Percentiles rank a stretch among this genome's conserved stretches.
These are phyloP conservation scores for Penicillium sp. DNA, from an alignment of 2,329 filamentous ascomycete genomes.

Conservation along the genomic window DNA sequence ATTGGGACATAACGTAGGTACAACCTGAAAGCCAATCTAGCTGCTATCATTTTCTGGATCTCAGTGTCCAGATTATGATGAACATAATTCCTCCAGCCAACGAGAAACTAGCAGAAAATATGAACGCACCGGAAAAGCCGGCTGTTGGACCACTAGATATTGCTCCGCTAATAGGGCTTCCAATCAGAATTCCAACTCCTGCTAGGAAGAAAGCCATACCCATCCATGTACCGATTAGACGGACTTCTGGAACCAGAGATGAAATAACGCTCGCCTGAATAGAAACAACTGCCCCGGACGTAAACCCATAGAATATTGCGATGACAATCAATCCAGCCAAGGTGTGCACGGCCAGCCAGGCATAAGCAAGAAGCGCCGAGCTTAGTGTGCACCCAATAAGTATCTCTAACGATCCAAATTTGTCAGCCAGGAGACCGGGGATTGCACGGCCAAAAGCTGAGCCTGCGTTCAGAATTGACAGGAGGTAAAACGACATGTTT, in stretches of 20 bases:
- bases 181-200: constrained; percentile 22
- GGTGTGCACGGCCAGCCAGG: constrained; percentile 40
- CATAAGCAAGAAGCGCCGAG: constrained; percentile 38
- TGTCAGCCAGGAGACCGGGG: constrained; percentile 58
- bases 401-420: constrained; percentile 54
- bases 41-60: too few relatives aligned
- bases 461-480: constrained; percentile 64
- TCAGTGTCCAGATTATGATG: background rate
- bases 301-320: constrained; percentile 45
- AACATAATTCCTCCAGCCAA: background rate
- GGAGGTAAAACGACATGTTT: constrained; percentile 52
- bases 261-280: constrained; percentile 36
- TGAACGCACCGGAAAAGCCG: background rate
- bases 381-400: constrained; percentile 37
- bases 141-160: background rate
- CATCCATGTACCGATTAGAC: constrained; percentile 38
- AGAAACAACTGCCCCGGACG: constrained; percentile 31
- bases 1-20: too few relatives aligned
- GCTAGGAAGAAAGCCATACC: constrained; percentile 36
- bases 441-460: constrained; percentile 57
- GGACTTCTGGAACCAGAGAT: constrained; percentile 27
- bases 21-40: too few relatives aligned
- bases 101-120: background rate
- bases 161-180: constrained; percentile 16
- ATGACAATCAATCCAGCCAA: constrained; percentile 44